A percentile compares a stretch with the other conserved stretches of the same genome.
Conservation (phyloP, 2,329 filamentous ascomycete species). For the Penicillium sp. region DNA sequence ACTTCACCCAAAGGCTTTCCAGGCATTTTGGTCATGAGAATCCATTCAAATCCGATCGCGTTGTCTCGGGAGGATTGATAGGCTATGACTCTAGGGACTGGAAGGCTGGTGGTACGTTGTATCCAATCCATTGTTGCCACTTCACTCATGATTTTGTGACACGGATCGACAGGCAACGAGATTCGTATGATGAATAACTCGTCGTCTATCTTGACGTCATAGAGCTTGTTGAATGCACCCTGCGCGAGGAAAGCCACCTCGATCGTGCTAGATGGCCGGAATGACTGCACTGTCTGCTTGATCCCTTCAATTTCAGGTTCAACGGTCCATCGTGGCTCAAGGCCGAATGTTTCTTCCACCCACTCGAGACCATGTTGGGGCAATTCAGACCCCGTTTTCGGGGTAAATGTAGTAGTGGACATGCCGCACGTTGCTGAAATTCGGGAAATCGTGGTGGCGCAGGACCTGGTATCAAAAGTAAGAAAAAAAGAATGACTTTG, state of each 20-base stretch:
- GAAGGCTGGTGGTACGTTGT: not conserved
- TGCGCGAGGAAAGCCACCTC: slow-evolving; percentile 9
- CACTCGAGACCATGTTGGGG: not conserved
- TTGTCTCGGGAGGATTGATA: not conserved
- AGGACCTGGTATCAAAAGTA: too few relatives aligned
- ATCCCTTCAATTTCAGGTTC: slow-evolving; percentile 10
- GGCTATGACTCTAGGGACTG: not conserved
- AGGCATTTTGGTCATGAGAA: not conserved
- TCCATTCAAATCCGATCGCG: slow-evolving; percentile 1
- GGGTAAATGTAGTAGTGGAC: not conserved
- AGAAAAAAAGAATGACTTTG: too few relatives aligned
- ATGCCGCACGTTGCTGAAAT: not conserved
- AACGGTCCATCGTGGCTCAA: slow-evolving; percentile 9
- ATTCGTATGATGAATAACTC: not conserved
- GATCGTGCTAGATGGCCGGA: slow-evolving; percentile 5
- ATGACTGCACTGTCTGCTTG: slow-evolving; percentile 11
- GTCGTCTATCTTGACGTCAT: slow-evolving; percentile 9
- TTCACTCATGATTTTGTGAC: not conserved
- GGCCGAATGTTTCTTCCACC: not conserved
- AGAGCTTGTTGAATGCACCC: slow-evolving; percentile 14
- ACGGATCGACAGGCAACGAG: not conserved
- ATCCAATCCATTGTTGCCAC: not conserved
- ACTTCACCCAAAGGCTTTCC: slow-evolving; percentile 5
- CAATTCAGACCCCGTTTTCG: not conserved
- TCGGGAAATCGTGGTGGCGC: too few relatives aligned